These are phyloP conservation scores for Friedmanniomyces simplex DNA, from an alignment of 495 filamentous ascomycete species.

Conservation along the genomic window DNA sequence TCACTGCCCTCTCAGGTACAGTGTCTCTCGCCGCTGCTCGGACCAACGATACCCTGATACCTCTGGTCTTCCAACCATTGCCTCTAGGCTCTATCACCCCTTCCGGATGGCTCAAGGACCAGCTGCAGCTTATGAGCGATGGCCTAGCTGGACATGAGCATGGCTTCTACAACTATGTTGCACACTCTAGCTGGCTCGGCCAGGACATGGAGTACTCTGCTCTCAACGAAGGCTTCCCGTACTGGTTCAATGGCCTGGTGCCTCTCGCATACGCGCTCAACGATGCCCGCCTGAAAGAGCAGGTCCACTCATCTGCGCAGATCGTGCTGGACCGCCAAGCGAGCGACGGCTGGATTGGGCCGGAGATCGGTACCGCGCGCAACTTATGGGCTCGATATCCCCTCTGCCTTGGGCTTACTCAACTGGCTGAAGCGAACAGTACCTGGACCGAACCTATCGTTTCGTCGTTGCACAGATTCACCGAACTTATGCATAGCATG, in stretches of 20 bases:
- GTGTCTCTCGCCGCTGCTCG: too few relatives aligned
- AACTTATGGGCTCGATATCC: conserved; percentile 47
- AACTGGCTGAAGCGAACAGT: conserved; percentile 35
- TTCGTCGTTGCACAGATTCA: conserved; percentile 31
- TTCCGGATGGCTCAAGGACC: conserved; percentile 50
- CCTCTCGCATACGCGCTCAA: conserved; percentile 50
- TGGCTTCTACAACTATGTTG: conserved; percentile 51
- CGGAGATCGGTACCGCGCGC: conserved; percentile 39
- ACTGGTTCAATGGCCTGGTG: conserved; percentile 59
- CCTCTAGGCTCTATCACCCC: conserved; percentile 49
- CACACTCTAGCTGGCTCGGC: conserved; percentile 46
- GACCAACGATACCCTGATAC: not conserved
- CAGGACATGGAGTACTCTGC: conserved; percentile 47
- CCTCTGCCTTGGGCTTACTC: conserved; percentile 43
- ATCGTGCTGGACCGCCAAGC: conserved; percentile 44
- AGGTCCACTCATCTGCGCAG: conserved; percentile 40
- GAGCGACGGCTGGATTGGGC: conserved; percentile 53
- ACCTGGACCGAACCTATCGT: conserved; percentile 31
- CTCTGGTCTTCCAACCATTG: conserved; percentile 20
- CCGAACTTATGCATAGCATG: conserved; percentile 37
- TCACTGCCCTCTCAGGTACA: too few relatives aligned
- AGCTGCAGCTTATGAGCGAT: conserved; percentile 41
- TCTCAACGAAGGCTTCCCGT: conserved; percentile 50
- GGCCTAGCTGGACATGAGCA: conserved; percentile 51
- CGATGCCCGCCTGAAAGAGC: conserved; percentile 44